Base-by-base conservation (phyloP, 2,329 filamentous ascomycete species). In the Neonectria coccinea region DNA sequence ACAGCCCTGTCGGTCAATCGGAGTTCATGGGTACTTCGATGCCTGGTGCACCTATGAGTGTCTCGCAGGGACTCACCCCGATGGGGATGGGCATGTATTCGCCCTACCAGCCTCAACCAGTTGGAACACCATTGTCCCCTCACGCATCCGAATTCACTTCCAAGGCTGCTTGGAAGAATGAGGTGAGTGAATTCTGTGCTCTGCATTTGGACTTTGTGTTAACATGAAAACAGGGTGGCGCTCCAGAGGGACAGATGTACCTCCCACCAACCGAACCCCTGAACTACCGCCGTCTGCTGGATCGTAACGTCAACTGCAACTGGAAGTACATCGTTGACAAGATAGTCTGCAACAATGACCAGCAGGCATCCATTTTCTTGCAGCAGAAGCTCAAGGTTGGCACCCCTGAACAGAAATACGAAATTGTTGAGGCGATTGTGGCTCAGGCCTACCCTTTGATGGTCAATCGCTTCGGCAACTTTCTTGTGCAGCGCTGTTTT, bases 271-370 rank as follows among this genome's bases (percentile, higher is more conserved):
- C 92, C 7, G 96, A 99, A 79, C 96, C 95, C 11, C 87, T 98
- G 74, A 98, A 99, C 80, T 99, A 98, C 76, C 94, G 96, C 65
- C 94, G 94, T 60, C 87, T 99, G 42, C 88, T 98, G 51, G 96
- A 99, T 76, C 94, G 94, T 75, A 97, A 95, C 77, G 93, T 97
- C 79, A 97, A 92, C 75, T 98, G 95, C 82, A 97, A 99, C 82
- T 99, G 95, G 96, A 97, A 96, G 82, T 97, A 97, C 78, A 97
- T 99, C 73, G 96, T 99, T 59, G 95, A 99, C 83, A 98, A 98
- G 85, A 99, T 99, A 77, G 94, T 99, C 70, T 97, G 93, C 87
- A 97, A 94, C 83, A 98, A 99, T 79, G 96, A 99, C 76, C 96
- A 99, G 80, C 96, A 99, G 80, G 96, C 97, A 10, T 99, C 96